Conservation (phyloP, 257 asterid genomes). For the Handroanthus guayacan region DNA sequence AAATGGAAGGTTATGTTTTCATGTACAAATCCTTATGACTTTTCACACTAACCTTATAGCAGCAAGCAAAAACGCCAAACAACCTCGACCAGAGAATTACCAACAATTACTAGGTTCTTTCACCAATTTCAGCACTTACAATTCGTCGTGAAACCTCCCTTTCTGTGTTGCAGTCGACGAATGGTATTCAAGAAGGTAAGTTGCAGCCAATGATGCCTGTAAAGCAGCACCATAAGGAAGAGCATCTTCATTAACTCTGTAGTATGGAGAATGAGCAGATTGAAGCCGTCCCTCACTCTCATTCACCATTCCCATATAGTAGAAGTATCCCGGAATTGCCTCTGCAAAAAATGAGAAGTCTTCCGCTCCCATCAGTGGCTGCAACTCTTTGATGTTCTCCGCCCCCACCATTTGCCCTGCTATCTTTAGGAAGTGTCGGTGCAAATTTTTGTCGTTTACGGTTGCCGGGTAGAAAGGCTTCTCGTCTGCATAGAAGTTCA, state of each 20-base stretch:
- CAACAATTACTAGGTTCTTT: not conserved
- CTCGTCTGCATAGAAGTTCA: slow-evolving; percentile 40
- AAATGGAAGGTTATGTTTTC: no score
- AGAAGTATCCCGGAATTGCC: slow-evolving; percentile 66
- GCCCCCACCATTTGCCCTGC: slow-evolving; percentile 54
- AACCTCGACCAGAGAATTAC: no score
- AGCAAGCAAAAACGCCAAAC: no score
- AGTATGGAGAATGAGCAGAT: slow-evolving; percentile 57
- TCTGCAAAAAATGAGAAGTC: slow-evolving; percentile 70
- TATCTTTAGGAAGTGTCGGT: slow-evolving; percentile 48
- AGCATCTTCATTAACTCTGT: slow-evolving; percentile 60
- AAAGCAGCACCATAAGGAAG: slow-evolving; percentile 76
- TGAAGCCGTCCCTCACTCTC: slow-evolving; percentile 50
- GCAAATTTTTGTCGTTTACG: slow-evolving; percentile 52
- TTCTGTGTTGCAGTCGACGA: slow-evolving; percentile 26
- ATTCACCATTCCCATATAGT: slow-evolving; percentile 59
- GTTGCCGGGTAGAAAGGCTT: slow-evolving; percentile 67
- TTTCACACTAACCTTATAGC: no score
- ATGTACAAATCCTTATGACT: no score
- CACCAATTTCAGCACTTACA: slow-evolving; percentile 33
- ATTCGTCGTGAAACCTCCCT: slow-evolving; percentile 48
- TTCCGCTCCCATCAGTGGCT: slow-evolving; percentile 62
- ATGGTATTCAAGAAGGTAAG: slow-evolving; percentile 49
- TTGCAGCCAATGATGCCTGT: slow-evolving; percentile 62
- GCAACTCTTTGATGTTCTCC: slow-evolving; percentile 41